Conservation (phyloP, 2,329 filamentous ascomycete genomes). For the Mycosphaerella arachidis region DNA sequence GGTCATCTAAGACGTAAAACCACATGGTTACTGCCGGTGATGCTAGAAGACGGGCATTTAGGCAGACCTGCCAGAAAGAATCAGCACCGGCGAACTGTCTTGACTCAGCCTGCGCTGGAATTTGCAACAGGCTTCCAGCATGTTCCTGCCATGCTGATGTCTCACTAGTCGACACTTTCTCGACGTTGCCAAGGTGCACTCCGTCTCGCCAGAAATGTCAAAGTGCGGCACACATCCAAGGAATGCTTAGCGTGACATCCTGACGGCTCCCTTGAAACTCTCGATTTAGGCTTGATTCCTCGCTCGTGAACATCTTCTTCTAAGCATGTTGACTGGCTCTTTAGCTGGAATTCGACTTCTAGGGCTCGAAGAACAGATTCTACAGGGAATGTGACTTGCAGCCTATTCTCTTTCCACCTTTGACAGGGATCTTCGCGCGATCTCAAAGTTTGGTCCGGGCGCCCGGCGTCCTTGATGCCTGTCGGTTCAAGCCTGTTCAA, state of each 20-base stretch:
- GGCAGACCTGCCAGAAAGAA: neutral
- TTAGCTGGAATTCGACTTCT: neutral
- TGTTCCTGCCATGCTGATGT: neutral
- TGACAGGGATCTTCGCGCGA: neutral
- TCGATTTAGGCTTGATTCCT: no score
- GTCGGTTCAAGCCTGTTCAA: neutral
- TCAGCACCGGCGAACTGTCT: neutral
- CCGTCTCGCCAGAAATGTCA: no score
- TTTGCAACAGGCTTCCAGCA: neutral
- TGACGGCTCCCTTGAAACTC: no score
- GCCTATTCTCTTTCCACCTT: neutral
- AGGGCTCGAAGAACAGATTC: neutral
- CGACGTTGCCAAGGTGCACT: neutral
- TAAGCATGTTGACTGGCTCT: no score
- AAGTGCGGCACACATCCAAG: no score
- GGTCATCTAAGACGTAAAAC: no score
- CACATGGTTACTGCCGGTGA: neutral
- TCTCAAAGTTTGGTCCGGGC: neutral
- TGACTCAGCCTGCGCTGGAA: neutral
- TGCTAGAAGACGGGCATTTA: neutral
- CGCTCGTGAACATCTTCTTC: no score
- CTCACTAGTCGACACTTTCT: neutral
- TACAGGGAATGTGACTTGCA: neutral
- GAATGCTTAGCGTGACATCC: no score
- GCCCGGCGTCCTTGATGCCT: neutral